Evolutionary conservation across 495 filamentous ascomycete species (phyloP).

Genomic region (Aspergillus saccharolyticus): DNA sequence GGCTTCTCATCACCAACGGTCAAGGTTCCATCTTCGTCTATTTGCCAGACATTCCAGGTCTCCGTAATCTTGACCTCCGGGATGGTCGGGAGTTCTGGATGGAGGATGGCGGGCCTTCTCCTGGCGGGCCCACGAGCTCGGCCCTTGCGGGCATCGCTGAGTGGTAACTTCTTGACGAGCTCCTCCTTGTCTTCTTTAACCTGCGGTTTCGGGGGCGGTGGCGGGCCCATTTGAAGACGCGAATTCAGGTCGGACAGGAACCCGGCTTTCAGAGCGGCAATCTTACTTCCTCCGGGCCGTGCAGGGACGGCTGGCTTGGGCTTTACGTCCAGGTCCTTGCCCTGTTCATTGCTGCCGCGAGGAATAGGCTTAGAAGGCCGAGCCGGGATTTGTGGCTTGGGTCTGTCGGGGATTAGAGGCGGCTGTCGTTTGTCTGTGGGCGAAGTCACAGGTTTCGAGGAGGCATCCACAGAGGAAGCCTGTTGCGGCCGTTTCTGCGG

Average conservation of each 20-base stretch:
- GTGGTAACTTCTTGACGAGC: slow-evolving; percentile 67
- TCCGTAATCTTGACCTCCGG: slow-evolving; percentile 44
- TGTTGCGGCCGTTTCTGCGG: slow-evolving; percentile 37
- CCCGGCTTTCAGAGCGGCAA: slow-evolving; percentile 81
- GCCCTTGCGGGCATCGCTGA: slow-evolving; percentile 83
- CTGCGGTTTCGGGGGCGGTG: slow-evolving; percentile 60
- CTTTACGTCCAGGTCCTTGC: slow-evolving; percentile 39
- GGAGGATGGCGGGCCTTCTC: slow-evolving; percentile 55
- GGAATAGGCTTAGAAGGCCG: slow-evolving; percentile 58
- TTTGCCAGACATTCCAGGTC: slow-evolving; percentile 49
- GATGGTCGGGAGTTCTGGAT: slow-evolving; percentile 31
- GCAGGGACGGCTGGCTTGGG: slow-evolving; percentile 77
- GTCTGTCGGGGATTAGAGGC: slow-evolving; percentile 58
- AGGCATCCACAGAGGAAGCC: slow-evolving; percentile 30
- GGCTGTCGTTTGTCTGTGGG: slow-evolving; percentile 46
- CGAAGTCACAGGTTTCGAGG: slow-evolving; percentile 28
- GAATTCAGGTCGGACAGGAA: slow-evolving; percentile 90
- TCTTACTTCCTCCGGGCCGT: slow-evolving; percentile 72
- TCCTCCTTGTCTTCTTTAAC: slow-evolving; percentile 55
- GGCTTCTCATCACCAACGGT: slow-evolving; percentile 27
- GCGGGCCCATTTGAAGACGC: slow-evolving; percentile 75
- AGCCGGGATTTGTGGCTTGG: slow-evolving; percentile 75
- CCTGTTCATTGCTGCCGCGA: slow-evolving; percentile 26
- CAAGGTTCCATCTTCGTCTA: slow-evolving; percentile 42
- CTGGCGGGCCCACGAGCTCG: slow-evolving; percentile 83